Conservation (phyloP, 495 filamentous ascomycete genomes). For the Penicillium parvum region DNA sequence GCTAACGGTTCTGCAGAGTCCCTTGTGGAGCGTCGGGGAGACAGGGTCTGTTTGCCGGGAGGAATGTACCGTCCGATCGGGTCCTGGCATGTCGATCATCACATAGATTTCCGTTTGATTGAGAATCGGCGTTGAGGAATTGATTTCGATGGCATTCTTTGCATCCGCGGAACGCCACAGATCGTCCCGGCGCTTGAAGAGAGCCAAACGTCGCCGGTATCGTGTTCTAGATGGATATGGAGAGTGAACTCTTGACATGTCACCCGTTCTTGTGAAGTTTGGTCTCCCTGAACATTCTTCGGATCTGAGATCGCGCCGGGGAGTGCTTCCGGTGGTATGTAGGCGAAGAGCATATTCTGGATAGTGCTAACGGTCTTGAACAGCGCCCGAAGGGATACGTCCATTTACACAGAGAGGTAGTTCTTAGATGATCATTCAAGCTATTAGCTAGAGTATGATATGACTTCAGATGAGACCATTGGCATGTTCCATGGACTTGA, state of each 20-base stretch:
- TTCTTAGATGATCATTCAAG: too few species aligned
- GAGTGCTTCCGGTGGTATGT: background rate
- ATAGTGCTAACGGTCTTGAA: too few species aligned
- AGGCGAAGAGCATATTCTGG: too few species aligned
- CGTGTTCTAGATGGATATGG: background rate
- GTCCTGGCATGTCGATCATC: conserved; percentile 5
- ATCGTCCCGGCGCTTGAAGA: background rate
- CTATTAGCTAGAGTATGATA: too few species aligned
- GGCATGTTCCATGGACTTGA: too few species aligned
- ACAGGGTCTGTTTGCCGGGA: conserved; percentile 8
- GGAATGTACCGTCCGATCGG: conserved; percentile 25
- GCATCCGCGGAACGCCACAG: conserved; percentile 3
- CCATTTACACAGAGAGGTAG: background rate
- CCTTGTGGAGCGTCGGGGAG: background rate
- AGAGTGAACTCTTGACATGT: background rate
- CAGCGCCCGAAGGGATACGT: background rate
- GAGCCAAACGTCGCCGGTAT: background rate
- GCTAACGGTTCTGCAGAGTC: conserved; percentile 9
- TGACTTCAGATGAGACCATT: too few species aligned
- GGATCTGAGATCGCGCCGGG: background rate
- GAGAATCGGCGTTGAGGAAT: background rate
- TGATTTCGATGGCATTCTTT: conserved; percentile 4
- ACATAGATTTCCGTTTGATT: background rate
- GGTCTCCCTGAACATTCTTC: conserved; percentile 1
- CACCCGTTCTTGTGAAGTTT: background rate